Percentiles rank a stretch among this genome's conserved stretches.
Evolutionary conservation across 2,329 filamentous ascomycete genomes (phyloP).

Genomic region (Coniochaeta sp.): DNA sequence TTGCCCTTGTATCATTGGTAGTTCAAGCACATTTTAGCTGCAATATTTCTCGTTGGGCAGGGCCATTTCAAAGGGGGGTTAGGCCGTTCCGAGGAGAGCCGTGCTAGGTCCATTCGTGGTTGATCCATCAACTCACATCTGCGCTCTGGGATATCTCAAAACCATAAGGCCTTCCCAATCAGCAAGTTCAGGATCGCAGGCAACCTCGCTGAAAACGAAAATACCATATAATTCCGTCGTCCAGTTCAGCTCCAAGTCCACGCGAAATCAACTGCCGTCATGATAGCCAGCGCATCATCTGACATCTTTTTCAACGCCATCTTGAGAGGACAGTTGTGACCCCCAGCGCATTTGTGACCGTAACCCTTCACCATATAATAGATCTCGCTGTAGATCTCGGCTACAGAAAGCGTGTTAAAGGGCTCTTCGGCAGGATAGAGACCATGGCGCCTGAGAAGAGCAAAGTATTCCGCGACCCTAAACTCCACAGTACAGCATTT

Average conservation of each 20-base stretch:
- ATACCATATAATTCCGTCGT: neutral
- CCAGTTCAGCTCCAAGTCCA: neutral
- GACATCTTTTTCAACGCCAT: neutral
- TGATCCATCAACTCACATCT: too few species aligned
- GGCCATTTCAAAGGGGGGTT: too few species aligned
- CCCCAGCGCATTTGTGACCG: neutral
- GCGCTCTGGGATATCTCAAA: too few species aligned
- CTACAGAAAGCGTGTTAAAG: neutral
- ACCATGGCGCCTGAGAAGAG: neutral
- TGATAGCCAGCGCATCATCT: neutral
- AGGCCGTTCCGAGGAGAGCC: too few species aligned
- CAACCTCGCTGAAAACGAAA: too few species aligned
- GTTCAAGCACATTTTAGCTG: too few species aligned
- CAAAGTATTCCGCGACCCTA: neutral
- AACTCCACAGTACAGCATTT: neutral
- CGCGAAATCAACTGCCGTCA: neutral
- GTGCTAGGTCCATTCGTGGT: too few species aligned
- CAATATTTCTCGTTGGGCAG: too few species aligned
- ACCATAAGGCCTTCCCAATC: too few species aligned
- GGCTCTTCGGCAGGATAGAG: neutral
- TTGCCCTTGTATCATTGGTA: too few species aligned
- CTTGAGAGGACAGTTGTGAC: neutral
- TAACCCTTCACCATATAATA: too few species aligned
- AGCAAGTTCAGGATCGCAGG: too few species aligned
- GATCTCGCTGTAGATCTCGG: neutral